These are phyloP conservation scores for Harrya chromipes DNA, from an alignment of 768 basidiomycete species.

Conservation along the genomic window DNA sequence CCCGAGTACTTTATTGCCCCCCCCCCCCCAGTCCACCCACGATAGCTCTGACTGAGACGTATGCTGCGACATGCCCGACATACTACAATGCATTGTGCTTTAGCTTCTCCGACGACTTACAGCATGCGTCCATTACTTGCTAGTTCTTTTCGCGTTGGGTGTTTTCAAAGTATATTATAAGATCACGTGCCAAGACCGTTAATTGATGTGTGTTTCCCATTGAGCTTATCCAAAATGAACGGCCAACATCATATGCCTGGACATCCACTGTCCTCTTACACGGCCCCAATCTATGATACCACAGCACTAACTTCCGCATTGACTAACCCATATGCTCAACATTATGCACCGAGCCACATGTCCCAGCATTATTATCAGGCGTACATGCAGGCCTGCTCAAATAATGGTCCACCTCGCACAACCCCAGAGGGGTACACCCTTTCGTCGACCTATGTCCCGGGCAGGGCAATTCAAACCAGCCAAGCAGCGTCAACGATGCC, in stretches of 20 bases:
- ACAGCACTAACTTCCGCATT: conserved; percentile 23
- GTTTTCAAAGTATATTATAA: neutral
- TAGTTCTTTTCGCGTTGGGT: conserved; percentile 2
- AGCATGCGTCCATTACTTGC: conserved; percentile 20
- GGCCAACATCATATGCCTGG: conserved; percentile 5
- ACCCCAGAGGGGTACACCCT: conserved; percentile 37
- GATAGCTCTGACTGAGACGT: conserved; percentile 24
- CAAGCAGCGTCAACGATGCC: neutral
- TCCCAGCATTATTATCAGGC: conserved; percentile 58
- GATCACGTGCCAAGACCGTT: conserved; percentile 19
- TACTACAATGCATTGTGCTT: conserved; percentile 34
- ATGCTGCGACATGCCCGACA: conserved; percentile 29
- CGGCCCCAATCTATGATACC: conserved; percentile 21
- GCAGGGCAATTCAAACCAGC: conserved; percentile 1
- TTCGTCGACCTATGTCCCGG: conserved; percentile 38
- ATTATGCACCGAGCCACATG: conserved; percentile 27
- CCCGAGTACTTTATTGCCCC: conserved; percentile 16
- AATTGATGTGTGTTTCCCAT: neutral
- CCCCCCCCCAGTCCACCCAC: conserved; percentile 11
- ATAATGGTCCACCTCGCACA: conserved; percentile 13
- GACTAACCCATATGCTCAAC: conserved; percentile 29
- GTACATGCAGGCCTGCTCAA: conserved; percentile 37
- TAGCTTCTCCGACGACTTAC: conserved; percentile 25
- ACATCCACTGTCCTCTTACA: conserved; percentile 6
- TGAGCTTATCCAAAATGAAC: conserved; percentile 5